Conservation (phyloP, 345 rosid genomes). For the Capsella bursapastoris region DNA sequence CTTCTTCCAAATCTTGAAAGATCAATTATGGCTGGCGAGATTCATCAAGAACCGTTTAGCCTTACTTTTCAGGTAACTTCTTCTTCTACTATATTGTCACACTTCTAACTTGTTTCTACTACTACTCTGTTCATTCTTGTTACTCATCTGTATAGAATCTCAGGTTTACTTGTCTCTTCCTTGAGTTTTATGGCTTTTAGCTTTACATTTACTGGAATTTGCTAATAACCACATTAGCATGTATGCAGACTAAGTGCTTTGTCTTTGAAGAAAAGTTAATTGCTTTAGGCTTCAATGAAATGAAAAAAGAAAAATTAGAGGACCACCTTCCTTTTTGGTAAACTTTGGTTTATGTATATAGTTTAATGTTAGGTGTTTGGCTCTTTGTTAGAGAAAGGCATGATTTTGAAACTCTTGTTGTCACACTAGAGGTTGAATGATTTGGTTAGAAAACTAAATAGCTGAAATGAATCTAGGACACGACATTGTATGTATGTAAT, state of each 20-base stretch:
- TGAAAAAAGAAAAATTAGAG: neutral
- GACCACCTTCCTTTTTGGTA: neutral
- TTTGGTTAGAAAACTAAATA: no score
- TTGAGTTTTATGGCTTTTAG: constrained; percentile 1
- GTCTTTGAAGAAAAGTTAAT: neutral
- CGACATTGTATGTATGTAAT: neutral
- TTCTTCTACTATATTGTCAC: constrained; percentile 1
- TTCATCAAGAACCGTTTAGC: constrained; percentile 66
- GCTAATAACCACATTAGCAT: neutral
- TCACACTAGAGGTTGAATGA: neutral
- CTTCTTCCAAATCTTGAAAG: neutral
- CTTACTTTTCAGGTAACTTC: constrained; percentile 63
- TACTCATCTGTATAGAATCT: neutral
- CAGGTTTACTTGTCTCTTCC: neutral
- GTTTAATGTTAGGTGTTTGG: neutral
- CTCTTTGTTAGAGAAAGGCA: neutral
- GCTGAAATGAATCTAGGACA: neutral
- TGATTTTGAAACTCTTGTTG: neutral
- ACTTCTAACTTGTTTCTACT: constrained; percentile 13
- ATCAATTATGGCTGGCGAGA: constrained; percentile 58
- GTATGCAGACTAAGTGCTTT: neutral
- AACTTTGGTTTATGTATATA: neutral
- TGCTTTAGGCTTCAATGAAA: neutral
- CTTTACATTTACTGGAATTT: neutral
- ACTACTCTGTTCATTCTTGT: neutral